Base-by-base conservation (phyloP, 352 stramenopile species). In the Pilasporangium apinafurcum region DNA sequence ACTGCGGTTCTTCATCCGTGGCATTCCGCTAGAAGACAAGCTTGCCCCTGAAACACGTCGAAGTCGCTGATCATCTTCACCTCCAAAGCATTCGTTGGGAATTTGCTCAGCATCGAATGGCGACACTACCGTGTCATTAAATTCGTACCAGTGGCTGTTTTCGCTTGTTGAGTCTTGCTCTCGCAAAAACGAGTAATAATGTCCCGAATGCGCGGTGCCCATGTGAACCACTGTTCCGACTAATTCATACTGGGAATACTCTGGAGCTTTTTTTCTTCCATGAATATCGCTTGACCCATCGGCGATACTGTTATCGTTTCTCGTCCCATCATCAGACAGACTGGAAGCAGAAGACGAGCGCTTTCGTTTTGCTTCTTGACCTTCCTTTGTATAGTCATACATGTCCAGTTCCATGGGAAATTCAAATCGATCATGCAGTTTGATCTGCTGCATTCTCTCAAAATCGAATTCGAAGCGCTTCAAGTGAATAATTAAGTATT, bases 391-490 rank as follows among this genome's bases (percentile, higher is more conserved):
- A 59, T 93, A 95, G 16, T 65, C 68, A 44, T 83, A 90, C 79
- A 97, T 94, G 48, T 96, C 78, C 14, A 96, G 59, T 28, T 85
- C 67, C 34, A 70, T 85, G 3, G 88, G 88, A 46, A 98, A 98
- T 41, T 98, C 93, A 42, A 97, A 96, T 8, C 81, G 74, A 44
- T 96, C 84, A 50, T 98, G 96, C 1, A 98, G 77, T 46, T 98
- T 98, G 32, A 80, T 89, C 57, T 95, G 86, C 35, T 95, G 83
- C 82, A 97, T 96, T 10, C 81, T 92, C 44, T 96, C 88, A 29
- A 96, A 96, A 57, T 98, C 88, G 51, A 97, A 98, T 47, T 97
- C 90, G 35, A 98, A 98, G 0, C 92, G 79, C 65, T 98, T 98
- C 9, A 98, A 48, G 46, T 98, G 93, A 41, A 98, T 89, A 27